Conservation (phyloP, 208 protist genomes). For the Leishmania major region DNA sequence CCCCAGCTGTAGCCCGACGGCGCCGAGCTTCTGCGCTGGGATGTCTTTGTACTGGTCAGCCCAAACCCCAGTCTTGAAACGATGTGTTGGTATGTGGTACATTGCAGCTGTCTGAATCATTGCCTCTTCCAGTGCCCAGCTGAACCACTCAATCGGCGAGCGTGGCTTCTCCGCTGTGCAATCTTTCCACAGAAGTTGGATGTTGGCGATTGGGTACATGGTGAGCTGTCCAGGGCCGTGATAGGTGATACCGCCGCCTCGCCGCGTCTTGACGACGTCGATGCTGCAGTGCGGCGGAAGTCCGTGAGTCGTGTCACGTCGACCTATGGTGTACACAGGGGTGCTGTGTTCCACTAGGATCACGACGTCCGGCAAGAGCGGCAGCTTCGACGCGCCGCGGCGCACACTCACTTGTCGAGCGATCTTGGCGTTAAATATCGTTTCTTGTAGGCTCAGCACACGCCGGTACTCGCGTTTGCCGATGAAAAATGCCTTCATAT, state of each 20-base stretch:
- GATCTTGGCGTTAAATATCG: constrained; percentile 72
- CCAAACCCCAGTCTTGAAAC: constrained; percentile 77
- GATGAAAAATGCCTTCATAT: constrained; percentile 74
- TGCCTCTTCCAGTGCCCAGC: constrained; percentile 65
- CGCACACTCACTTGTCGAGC: constrained; percentile 44
- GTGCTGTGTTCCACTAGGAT: constrained; percentile 79
- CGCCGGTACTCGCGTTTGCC: constrained; percentile 56
- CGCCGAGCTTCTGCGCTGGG: constrained; percentile 68
- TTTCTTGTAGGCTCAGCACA: constrained; percentile 73
- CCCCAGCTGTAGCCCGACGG: constrained; percentile 85
- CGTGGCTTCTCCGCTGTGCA: constrained; percentile 59
- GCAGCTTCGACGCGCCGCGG: constrained; percentile 35
- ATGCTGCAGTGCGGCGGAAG: constrained; percentile 45
- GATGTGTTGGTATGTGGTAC: constrained; percentile 68
- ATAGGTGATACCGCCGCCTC: constrained; percentile 89
- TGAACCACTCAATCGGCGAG: constrained; percentile 89
- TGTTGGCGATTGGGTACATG: constrained; percentile 85
- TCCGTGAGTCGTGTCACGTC: constrained; percentile 70
- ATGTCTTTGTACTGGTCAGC: constrained; percentile 37
- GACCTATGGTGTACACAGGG: constrained; percentile 88
- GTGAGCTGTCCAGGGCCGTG: constrained; percentile 90
- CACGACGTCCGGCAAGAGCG: constrained; percentile 50
- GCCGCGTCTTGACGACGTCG: constrained; percentile 66
- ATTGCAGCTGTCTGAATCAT: constrained; percentile 68
- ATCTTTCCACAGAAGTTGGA: constrained; percentile 68